Percentiles rank a stretch among this genome's conserved stretches.
Conservation (phyloP, 768 basidiomycete species). For the Naganishia vaughanmartiniae region DNA sequence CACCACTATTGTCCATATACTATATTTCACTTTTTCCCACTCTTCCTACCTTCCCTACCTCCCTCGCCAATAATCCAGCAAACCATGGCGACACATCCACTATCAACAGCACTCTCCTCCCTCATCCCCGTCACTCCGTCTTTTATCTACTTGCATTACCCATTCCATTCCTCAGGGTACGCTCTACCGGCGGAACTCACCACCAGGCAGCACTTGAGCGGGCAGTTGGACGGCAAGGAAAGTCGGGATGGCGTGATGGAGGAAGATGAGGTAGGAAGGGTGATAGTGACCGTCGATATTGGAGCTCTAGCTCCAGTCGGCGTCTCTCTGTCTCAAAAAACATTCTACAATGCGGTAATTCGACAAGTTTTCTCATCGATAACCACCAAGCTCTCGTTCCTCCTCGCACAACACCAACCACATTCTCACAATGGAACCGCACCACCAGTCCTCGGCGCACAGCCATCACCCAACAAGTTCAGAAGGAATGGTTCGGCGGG, state of each 20-base stretch:
- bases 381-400: background rate
- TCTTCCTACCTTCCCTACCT: background rate
- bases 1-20: no score
- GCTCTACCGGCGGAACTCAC: background rate
- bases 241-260: background rate
- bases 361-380: background rate
- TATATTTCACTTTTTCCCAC: no score
- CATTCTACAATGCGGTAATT: constrained; percentile 23
- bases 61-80: background rate
- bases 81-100: background rate
- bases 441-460: no score
- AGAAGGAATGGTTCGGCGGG: background rate
- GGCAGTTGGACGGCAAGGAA: constrained; percentile 33
- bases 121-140: constrained; percentile 17
- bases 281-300: constrained; percentile 32
- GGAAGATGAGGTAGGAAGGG: constrained; percentile 37
- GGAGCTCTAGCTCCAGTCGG: constrained; percentile 31
- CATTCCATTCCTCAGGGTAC: constrained; percentile 40
- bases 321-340: background rate
- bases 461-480: background rate
- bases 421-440: background rate
- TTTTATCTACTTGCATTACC: constrained; percentile 50
- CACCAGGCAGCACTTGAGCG: background rate
- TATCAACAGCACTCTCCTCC: background rate
- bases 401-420: background rate